Base-by-base conservation (phyloP, 1,139 yeast species). In the Magnusiomyces paraingens region DNA sequence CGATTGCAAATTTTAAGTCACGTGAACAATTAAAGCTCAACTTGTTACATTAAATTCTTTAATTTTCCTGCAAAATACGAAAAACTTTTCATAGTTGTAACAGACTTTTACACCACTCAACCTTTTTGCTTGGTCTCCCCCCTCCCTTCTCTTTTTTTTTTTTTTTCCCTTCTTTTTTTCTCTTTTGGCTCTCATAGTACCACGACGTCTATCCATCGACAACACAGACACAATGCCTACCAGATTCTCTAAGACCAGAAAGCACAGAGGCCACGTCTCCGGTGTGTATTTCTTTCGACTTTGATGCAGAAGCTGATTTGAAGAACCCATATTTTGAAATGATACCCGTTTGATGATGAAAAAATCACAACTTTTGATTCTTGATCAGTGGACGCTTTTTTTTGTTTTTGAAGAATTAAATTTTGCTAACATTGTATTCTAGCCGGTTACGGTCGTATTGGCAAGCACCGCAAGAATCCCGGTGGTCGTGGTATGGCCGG, bases 401-500 rank as follows among this genome's bases (percentile, higher is more conserved):
- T 29, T 11, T 22, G 3, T 29, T 14, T 18, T 12, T 21, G 3
- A 21, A 6, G 6, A 3, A 32, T 49, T 41, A 53, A 56, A 52
- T 41, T n/a, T 22, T 44, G n/a, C 42, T 38, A 20, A 15, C n/a
- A n/a, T 36, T 18, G n/a, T n/a, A 52, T 41, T 44, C n/a, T 70
- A 85, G 98, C 98, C 95, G 99, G 99, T 88, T 86, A 91, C 81
- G 99, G 99, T 87, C 94, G 99, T 84, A 80, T 94, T 80, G 99
- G 99, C 81, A 93, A 94, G 87, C 99, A 94, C 95, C 90, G 99
- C 90, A 94, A 94, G 95, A 93, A 86, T 74, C 98, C 99, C 71
- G 99, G 99, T 93, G 99, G 99, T 83, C 93, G 99, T 83, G 99
- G 99, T 93, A 93, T 82, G 94, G 99, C 99, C 78, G 99, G 99